A percentile compares a stretch with the other conserved stretches of the same genome.
Conservation (phyloP, 495 filamentous ascomycete species). For the Rusavskia elegans region DNA sequence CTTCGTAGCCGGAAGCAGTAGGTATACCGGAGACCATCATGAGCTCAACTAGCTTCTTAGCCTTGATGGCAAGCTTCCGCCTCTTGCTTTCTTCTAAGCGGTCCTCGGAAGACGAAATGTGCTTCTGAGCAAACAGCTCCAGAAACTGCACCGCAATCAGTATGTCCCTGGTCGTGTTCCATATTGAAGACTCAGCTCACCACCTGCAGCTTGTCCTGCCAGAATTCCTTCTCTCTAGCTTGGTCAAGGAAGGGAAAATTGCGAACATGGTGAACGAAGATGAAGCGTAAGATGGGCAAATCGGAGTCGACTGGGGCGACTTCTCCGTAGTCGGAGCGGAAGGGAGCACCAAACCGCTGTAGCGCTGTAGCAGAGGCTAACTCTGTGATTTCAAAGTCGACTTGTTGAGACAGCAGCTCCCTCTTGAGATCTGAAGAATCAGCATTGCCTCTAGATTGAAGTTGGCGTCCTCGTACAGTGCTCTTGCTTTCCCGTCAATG, state of each 20-base stretch:
- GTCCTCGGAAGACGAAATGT: conserved; percentile 93
- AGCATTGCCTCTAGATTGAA: neutral
- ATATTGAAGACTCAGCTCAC: conserved; percentile 34
- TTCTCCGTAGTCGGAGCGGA: conserved; percentile 81
- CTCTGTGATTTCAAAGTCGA: conserved; percentile 74
- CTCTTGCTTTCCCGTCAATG: conserved; percentile 91
- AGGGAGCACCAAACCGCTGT: conserved; percentile 88
- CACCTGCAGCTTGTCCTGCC: conserved; percentile 95
- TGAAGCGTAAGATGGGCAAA: conserved; percentile 83
- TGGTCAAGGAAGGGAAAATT: conserved; percentile 96
- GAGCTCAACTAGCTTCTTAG: conserved; percentile 84
- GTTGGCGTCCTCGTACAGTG: conserved; percentile 50
- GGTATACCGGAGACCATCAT: conserved; percentile 99
- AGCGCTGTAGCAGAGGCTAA: conserved; percentile 88
- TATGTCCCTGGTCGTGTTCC: neutral
- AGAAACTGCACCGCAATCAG: conserved; percentile 48
- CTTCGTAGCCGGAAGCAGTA: conserved; percentile 92
- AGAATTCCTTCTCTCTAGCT: conserved; percentile 95
- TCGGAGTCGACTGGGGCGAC: conserved; percentile 88
- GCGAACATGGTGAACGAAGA: conserved; percentile 94
- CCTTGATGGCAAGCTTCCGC: conserved; percentile 78
- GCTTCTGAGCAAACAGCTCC: conserved; percentile 94
- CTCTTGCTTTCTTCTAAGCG: conserved; percentile 91
- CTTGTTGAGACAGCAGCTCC: conserved; percentile 82
- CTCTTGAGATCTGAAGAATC: conserved; percentile 70